Evolutionary conservation across 345 rosid genomes (phyloP), one percentile per base, ranked within the genome.

Genomic region (Hirschfeldia incana): DNA sequence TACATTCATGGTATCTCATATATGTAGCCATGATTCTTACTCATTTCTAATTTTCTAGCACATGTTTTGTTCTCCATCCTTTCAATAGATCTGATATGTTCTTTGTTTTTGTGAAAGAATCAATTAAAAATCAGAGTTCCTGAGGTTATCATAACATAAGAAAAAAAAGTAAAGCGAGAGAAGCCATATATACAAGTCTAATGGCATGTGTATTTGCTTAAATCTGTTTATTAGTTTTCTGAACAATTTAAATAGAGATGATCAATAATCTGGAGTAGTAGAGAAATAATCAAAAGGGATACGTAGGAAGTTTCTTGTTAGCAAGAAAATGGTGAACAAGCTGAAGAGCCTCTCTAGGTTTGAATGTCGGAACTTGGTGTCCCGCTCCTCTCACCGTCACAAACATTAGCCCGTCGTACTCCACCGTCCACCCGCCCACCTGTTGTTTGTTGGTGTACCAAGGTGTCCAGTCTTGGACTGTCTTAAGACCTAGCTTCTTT

Each of bases 401-500:
- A 72, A 88, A 91, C 74, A 7, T 81, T 64, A 91, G 76, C 15
- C 97, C 91, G 8, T 89, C 93, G 51, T 91, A 91, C 46, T 72
- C 81, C 7, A 88, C 82, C 11, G 85, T 89, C 97, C 97, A 92
- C 11, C 97, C 94, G 1, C 88, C 97, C 1, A 92, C 97, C 90
- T 93, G 89, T 65, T 73, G 76, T 12, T 76, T 59, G 29, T 75
- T 55, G 32, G 74, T 65, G 82, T 88, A 93, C 97, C 97, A 93
- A 27, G 98, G 93, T 59, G 83, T 85, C 98, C 98, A 93, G 12
- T 85, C 91, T 77, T 89, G 70, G 13, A 76, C 69, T 1, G 81
- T 87, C 44, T 83, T 84, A 4, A 93, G 80, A 15, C 94, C 94
- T 30, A 91, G 94, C 79, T 93, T 93, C 67, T 76, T 86, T 78